Percentiles rank a stretch among this genome's conserved stretches.
phyloP scores from a whole-genome alignment of 768 basidiomycete genomes.

The Calocybe cyanea region DNA sequence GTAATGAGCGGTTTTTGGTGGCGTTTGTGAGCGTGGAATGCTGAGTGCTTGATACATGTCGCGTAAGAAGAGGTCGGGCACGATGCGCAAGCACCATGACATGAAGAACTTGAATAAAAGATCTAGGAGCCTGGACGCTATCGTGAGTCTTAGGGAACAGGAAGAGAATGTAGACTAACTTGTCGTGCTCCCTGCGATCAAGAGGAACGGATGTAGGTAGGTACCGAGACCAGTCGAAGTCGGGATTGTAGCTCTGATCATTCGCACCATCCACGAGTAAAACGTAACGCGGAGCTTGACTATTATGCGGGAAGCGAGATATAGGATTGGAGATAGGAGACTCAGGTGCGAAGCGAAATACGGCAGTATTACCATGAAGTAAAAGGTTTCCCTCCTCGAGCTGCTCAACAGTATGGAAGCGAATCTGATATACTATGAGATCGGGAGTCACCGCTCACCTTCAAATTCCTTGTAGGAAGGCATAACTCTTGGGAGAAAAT shows the following conservation, averaged over 20 bases:
- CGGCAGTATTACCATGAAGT: slow-evolving; percentile 38
- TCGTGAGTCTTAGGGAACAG: not conserved
- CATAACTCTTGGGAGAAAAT: slow-evolving; percentile 34
- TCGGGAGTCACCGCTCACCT: slow-evolving; percentile 20
- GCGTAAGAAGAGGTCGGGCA: slow-evolving; percentile 44
- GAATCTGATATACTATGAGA: not conserved
- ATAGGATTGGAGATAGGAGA: slow-evolving; percentile 13
- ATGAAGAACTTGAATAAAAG: slow-evolving; percentile 46
- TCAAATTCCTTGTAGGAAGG: slow-evolving; percentile 34
- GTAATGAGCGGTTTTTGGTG: slow-evolving; percentile 50
- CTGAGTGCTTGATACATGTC: slow-evolving; percentile 43
- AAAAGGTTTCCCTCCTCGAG: slow-evolving; percentile 38
- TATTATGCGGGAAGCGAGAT: slow-evolving; percentile 37
- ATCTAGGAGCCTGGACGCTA: slow-evolving; percentile 33
- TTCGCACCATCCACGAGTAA: slow-evolving; percentile 38
- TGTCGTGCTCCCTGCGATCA: slow-evolving; percentile 41
- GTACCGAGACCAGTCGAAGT: slow-evolving; percentile 49
- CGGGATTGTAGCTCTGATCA: slow-evolving; percentile 35
- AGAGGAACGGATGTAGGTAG: slow-evolving; percentile 39
- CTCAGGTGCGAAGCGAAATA: slow-evolving; percentile 36
- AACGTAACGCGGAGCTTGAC: slow-evolving; percentile 35
- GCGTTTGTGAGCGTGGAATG: slow-evolving; percentile 30
- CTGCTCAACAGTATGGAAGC: slow-evolving; percentile 17
- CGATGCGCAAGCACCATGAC: slow-evolving; percentile 46
- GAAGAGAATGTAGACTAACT: slow-evolving; percentile 22